Evolutionary conservation across 495 filamentous ascomycete genomes (phyloP).

Genomic region (Tuber calosporum): DNA sequence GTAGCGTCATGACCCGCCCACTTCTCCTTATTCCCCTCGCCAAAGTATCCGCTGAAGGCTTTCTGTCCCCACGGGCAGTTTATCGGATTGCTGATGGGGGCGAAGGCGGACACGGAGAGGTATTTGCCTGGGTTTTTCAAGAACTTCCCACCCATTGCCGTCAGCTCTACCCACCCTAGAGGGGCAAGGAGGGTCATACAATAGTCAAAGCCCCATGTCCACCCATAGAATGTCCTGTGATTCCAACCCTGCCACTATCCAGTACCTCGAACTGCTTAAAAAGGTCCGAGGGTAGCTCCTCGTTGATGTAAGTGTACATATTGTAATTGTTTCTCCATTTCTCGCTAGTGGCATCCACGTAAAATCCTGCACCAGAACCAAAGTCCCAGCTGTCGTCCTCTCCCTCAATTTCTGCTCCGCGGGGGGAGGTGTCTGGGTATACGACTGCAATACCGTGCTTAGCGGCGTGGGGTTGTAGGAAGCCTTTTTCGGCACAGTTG

Average conservation of each 20-base stretch:
- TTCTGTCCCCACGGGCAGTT: constrained; percentile 92
- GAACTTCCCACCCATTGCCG: constrained; percentile 48
- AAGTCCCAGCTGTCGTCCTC: constrained; percentile 86
- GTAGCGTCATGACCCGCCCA: constrained; percentile 93
- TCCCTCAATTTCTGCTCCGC: constrained; percentile 66
- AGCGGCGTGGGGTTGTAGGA: constrained; percentile 76
- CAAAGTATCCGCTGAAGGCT: constrained; percentile 85
- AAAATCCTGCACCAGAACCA: constrained; percentile 85
- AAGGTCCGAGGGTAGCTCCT: constrained; percentile 69
- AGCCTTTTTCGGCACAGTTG: constrained; percentile 94
- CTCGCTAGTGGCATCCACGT: constrained; percentile 74
- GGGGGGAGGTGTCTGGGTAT: constrained; percentile 89
- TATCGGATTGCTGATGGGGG: constrained; percentile 81
- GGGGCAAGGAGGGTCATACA: constrained; percentile 42
- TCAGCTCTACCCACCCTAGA: not conserved
- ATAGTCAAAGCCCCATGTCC: constrained; percentile 90
- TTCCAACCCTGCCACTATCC: constrained; percentile 61
- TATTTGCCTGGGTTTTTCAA: constrained; percentile 85
- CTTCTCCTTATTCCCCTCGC: constrained; percentile 58
- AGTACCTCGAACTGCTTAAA: constrained; percentile 60
- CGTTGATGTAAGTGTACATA: constrained; percentile 86
- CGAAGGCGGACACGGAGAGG: constrained; percentile 78
- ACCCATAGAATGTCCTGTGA: constrained; percentile 93
- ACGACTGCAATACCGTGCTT: constrained; percentile 75
- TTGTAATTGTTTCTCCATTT: constrained; percentile 71